phyloP scores from a whole-genome alignment of 768 basidiomycete genomes.

The Filobasidium wieringae region DNA sequence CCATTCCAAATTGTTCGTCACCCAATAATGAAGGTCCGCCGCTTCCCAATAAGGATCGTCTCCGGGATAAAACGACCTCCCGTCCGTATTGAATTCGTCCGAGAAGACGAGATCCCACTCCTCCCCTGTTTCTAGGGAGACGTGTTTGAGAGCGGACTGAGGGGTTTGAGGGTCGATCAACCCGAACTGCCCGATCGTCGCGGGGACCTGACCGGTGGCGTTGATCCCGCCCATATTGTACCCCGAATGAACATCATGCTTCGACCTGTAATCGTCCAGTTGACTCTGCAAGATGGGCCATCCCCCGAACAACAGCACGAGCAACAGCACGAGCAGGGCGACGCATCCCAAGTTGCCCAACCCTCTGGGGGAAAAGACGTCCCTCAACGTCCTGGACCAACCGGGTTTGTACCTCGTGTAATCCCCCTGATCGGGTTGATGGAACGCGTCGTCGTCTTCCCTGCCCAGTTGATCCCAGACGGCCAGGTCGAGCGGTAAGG shows the following conservation, averaged over 20 bases:
- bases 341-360: conserved; percentile 66
- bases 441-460: conserved; percentile 36
- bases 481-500: conserved; percentile 30
- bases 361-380: conserved; percentile 65
- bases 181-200: conserved; percentile 53
- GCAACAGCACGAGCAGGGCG: conserved; percentile 52
- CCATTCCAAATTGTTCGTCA: conserved; percentile 38
- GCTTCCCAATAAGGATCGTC: conserved; percentile 46
- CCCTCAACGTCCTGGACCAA: conserved; percentile 36
- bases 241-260: conserved; percentile 36
- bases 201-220: conserved; percentile 71
- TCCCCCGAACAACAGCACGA: conserved; percentile 70
- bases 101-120: conserved; percentile 77
- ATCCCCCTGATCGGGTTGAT: conserved; percentile 25
- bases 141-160: conserved; percentile 47
- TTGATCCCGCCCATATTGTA: conserved; percentile 89
- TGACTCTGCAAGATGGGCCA: conserved; percentile 60
- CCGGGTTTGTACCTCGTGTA: neutral
- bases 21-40: conserved; percentile 43
- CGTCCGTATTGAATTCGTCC: conserved; percentile 67
- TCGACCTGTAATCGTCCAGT: conserved; percentile 8
- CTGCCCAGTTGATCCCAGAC: conserved; percentile 30
- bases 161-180: conserved; percentile 74
- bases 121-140: conserved; percentile 61
- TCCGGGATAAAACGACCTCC: conserved; percentile 35